phyloP scores from a whole-genome alignment of 2,329 filamentous ascomycete genomes.

The Pseudogymnoascus sp. region DNA sequence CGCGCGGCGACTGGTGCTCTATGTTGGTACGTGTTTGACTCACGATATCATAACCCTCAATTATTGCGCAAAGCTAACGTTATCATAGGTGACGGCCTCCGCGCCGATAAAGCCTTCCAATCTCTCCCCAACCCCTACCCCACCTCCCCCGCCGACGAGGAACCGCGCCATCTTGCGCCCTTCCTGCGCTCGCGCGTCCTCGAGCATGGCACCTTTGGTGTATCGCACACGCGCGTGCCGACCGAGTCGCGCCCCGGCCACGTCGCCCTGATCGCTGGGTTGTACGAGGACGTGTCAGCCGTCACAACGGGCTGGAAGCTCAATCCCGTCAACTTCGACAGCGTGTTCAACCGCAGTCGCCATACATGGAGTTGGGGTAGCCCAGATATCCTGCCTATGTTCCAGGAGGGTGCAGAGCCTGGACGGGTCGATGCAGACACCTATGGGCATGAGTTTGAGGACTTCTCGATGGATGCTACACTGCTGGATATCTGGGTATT shows the following conservation, averaged over 20 bases:
- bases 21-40: slow-evolving; percentile 61
- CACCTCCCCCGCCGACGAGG: slow-evolving; percentile 53
- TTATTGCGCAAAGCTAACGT: slow-evolving; percentile 8
- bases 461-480: slow-evolving; percentile 76
- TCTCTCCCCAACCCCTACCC: slow-evolving; percentile 81
- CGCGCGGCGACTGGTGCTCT: slow-evolving; percentile 82
- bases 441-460: slow-evolving; percentile 78
- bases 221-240: slow-evolving; percentile 92
- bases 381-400: slow-evolving; percentile 96
- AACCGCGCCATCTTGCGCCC: slow-evolving; percentile 74
- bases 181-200: slow-evolving; percentile 86
- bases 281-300: slow-evolving; percentile 96
- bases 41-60: not conserved
- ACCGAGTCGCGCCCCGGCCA: slow-evolving; percentile 95
- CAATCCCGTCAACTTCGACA: slow-evolving; percentile 97
- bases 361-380: slow-evolving; percentile 99
- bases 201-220: slow-evolving; percentile 86
- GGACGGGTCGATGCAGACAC: slow-evolving; percentile 80
- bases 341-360: slow-evolving; percentile 90
- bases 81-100: slow-evolving; percentile 69
- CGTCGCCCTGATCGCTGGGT: slow-evolving; percentile 88
- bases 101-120: slow-evolving; percentile 96
- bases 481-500: slow-evolving; percentile 92
- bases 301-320: slow-evolving; percentile 98
- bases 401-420: slow-evolving; percentile 81